Percentiles rank a stretch among this genome's conserved stretches.
Conservation (phyloP, 176 grass and related monocot species). For the Rhynchospora pubera region DNA sequence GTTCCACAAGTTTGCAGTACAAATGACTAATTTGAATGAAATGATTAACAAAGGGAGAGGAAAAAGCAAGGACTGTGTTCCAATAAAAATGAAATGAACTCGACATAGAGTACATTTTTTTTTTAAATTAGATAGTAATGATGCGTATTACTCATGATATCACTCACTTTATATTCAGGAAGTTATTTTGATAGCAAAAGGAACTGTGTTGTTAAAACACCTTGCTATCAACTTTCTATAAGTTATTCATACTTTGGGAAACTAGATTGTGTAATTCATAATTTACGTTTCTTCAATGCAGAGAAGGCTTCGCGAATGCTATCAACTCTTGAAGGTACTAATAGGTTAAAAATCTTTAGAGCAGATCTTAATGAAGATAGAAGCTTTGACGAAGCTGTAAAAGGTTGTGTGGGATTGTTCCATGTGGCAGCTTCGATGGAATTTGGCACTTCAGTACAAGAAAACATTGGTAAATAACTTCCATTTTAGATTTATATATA, state of each 20-base stretch:
- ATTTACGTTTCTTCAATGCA: constrained; percentile 18
- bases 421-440: constrained; percentile 94
- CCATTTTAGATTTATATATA: not conserved
- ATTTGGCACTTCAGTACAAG: constrained; percentile 31
- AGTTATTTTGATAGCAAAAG: not conserved
- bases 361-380: constrained; percentile 71
- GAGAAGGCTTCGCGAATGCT: constrained; percentile 51
- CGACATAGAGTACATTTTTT: too few relatives aligned
- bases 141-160: too few relatives aligned
- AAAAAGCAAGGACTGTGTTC: too few relatives aligned
- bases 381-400: constrained; percentile 61
- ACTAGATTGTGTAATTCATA: not conserved
- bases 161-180: not conserved
- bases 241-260: not conserved
- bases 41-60: too few relatives aligned
- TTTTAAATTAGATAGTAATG: too few relatives aligned
- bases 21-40: too few relatives aligned
- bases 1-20: too few relatives aligned
- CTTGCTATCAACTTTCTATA: not conserved
- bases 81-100: too few relatives aligned
- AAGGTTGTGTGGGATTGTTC: constrained; percentile 43
- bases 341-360: constrained; percentile 43
- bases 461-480: constrained; percentile 38
- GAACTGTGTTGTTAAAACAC: not conserved
- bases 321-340: constrained; percentile 20